phyloP scores from a whole-genome alignment of 2,329 filamentous ascomycete genomes.

The Xylaria sp. region DNA sequence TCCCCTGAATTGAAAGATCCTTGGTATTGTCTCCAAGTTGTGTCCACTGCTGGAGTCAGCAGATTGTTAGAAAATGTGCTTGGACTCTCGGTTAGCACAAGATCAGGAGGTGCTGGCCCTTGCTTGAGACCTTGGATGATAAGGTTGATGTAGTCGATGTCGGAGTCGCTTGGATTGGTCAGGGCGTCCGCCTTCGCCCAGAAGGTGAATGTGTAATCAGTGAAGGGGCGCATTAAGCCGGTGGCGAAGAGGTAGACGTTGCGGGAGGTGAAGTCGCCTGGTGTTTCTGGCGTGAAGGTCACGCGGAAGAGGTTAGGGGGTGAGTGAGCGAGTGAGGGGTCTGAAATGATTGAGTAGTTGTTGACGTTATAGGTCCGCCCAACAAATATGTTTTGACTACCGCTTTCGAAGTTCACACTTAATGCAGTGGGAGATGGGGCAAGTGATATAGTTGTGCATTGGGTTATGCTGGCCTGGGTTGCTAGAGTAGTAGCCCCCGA shows the following conservation, averaged over 20 bases:
- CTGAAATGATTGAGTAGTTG: constrained; percentile 23
- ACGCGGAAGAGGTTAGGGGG: constrained; percentile 29
- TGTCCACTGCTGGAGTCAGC: constrained; percentile 20
- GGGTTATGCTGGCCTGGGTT: constrained; percentile 29
- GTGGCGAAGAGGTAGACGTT: constrained; percentile 29
- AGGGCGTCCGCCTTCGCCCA: constrained; percentile 24
- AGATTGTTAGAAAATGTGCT: constrained; percentile 25
- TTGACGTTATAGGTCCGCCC: constrained; percentile 25
- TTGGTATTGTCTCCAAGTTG: constrained; percentile 27
- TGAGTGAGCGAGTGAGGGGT: constrained; percentile 25
- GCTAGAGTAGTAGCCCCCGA: constrained; percentile 24
- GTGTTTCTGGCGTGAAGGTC: constrained; percentile 22
- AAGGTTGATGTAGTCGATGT: constrained; percentile 28
- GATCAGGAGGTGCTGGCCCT: constrained; percentile 21
- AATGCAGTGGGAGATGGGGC: constrained; percentile 22
- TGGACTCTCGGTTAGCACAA: constrained; percentile 21
- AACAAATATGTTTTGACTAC: constrained; percentile 18
- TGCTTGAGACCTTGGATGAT: constrained; percentile 27
- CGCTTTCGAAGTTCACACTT: constrained; percentile 24
- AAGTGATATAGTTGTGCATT: constrained; percentile 27
- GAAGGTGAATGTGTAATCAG: constrained; percentile 25
- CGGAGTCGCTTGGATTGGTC: constrained; percentile 16
- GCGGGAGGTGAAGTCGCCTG: constrained; percentile 16
- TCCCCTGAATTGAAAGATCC: constrained; percentile 30
- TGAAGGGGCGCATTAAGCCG: constrained; percentile 27